Conservation (phyloP, 2,329 filamentous ascomycete species). For the Penicillium brasilianum region DNA sequence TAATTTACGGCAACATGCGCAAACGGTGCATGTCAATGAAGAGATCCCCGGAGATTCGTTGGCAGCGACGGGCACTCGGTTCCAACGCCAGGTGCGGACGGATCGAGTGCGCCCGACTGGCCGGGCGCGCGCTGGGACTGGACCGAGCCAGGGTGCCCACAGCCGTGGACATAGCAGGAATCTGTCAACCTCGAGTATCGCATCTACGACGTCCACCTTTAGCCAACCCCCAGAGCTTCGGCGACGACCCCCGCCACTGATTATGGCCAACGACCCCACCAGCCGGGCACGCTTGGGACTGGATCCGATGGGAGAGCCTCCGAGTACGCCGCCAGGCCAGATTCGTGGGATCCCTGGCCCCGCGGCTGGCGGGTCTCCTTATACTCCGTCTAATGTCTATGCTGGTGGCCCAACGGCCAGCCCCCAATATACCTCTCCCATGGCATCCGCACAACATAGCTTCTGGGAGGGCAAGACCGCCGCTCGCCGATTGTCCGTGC, state of each 20-base stretch:
- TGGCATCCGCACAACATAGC: slow-evolving; percentile 70
- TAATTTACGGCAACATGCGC: slow-evolving; percentile 93
- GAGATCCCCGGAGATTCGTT: slow-evolving; percentile 94
- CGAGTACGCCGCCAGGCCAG: slow-evolving; percentile 66
- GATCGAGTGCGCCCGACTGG: slow-evolving; percentile 78
- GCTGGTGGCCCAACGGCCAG: slow-evolving; percentile 73
- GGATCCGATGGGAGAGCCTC: slow-evolving; percentile 67
- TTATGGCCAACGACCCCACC: slow-evolving; percentile 74
- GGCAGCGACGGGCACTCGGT: slow-evolving; percentile 87
- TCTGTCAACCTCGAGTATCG: slow-evolving; percentile 85
- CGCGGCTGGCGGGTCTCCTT: slow-evolving; percentile 76
- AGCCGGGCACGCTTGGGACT: slow-evolving; percentile 67
- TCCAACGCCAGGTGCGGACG: slow-evolving; percentile 88
- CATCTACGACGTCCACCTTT: slow-evolving; percentile 73
- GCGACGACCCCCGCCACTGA: slow-evolving; percentile 77
- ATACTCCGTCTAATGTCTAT: slow-evolving; percentile 82
- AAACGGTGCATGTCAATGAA: slow-evolving; percentile 97
- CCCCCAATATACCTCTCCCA: slow-evolving; percentile 80
- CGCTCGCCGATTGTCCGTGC: slow-evolving; percentile 79
- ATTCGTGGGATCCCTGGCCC: slow-evolving; percentile 68
- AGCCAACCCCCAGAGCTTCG: slow-evolving; percentile 67
- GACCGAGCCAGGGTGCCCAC: slow-evolving; percentile 72
- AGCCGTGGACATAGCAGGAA: slow-evolving; percentile 81
- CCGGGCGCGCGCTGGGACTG: slow-evolving; percentile 76
- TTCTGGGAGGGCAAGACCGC: slow-evolving; percentile 74